Evolutionary conservation across 2,329 filamentous ascomycete species (phyloP), one percentile per base, ranked within the genome.

Genomic region (Colletotrichum neosansevieriae): DNA sequence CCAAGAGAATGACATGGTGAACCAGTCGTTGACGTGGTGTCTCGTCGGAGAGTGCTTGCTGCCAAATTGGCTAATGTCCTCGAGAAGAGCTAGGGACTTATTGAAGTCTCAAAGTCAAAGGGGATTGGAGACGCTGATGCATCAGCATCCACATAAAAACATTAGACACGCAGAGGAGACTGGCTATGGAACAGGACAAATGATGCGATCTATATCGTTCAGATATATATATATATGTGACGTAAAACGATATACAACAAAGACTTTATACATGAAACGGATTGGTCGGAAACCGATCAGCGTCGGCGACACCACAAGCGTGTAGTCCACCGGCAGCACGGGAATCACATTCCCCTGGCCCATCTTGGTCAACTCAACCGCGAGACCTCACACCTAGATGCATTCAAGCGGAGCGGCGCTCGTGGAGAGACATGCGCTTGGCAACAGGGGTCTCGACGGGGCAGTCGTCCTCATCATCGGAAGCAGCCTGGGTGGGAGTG

Each of bases 341-440:
- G 54, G 54, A 44, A 32, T 11, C 17, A 32, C 21, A 29, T 19
- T 29, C 21, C 32, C 49, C 19, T 7, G 49, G 15, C 34, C 38
- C 1, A 56, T 49, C 40, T 44, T 38, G 42, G 38, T 54, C 45
- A 24, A 32, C 29, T n/a, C 45, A 6, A 42, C 32, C n/a, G 17
- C 2, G 54, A 24, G n/a, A 9, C 45, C 36, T 38, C 36, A 15
- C 36, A 38, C 3, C 36, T 12, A 1, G 12, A 3, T 15, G 36
- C 21, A 13, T 42, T 56, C 60, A 69, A 42, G 42, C 42, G 53
- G 57, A 45, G 58, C 69, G 69, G 54, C 69, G 69, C 58, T 71
- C 69, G 58, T 71, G 69, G 42, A 71, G 34, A 32, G 53, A 29
- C 69, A 62, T 59, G 62, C 69, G 69, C 69, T 70, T 71, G 62